A percentile compares a stretch with the other conserved stretches of the same genome.
Conservation (phyloP, 1,139 yeast genomes). For the Casaregolazyma suthepensis region DNA sequence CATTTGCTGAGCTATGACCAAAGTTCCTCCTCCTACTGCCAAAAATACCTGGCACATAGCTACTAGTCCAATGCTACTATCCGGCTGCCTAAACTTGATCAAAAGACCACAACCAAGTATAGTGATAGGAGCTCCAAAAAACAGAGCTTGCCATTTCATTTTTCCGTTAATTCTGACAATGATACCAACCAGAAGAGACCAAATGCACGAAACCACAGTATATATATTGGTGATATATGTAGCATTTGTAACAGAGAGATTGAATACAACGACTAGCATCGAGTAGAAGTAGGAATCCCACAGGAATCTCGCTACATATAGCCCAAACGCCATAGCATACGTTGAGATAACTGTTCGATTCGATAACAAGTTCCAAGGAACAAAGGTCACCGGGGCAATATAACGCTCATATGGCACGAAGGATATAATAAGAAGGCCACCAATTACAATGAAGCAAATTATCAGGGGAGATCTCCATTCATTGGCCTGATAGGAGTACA, state of each 20-base stretch:
- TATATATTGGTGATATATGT: slow-evolving; percentile 31
- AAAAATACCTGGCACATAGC: slow-evolving; percentile 34
- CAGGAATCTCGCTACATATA: slow-evolving; percentile 26
- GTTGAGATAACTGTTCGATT: slow-evolving; percentile 31
- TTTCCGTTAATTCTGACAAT: slow-evolving; percentile 26
- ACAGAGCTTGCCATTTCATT: slow-evolving; percentile 28
- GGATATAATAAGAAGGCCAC: slow-evolving; percentile 24
- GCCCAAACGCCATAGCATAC: slow-evolving; percentile 23
- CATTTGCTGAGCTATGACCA: slow-evolving; percentile 28
- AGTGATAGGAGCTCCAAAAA: slow-evolving; percentile 29
- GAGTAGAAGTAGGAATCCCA: slow-evolving; percentile 30
- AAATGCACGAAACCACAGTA: slow-evolving; percentile 29
- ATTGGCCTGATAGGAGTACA: slow-evolving; percentile 27
- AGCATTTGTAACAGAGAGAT: slow-evolving; percentile 22
- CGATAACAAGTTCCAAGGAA: slow-evolving; percentile 23
- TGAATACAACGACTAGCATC: slow-evolving; percentile 28
- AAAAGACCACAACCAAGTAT: slow-evolving; percentile 27
- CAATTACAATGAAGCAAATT: slow-evolving; percentile 32
- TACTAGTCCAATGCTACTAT: slow-evolving; percentile 24
- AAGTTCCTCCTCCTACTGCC: slow-evolving; percentile 30
- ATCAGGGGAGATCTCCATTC: slow-evolving; percentile 28
- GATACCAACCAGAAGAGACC: slow-evolving; percentile 28
- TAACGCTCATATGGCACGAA: slow-evolving; percentile 29
- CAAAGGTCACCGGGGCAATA: slow-evolving; percentile 28
- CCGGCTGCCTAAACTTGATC: slow-evolving; percentile 30